Base-by-base conservation (phyloP, 192 early-diverging fungal genomes). In the Funneliformis mosseae region DNA sequence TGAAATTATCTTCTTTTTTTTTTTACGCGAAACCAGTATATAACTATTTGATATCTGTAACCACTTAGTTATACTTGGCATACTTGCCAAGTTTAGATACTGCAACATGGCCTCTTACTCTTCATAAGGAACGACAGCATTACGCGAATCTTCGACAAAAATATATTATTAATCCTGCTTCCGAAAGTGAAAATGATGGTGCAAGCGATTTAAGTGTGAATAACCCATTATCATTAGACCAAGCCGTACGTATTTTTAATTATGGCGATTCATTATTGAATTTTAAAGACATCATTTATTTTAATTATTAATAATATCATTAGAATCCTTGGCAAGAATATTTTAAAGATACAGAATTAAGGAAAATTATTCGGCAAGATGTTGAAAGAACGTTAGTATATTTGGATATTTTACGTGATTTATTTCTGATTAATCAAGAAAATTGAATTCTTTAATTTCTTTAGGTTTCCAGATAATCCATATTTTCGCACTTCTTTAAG, bases 251-350 rank as follows among this genome's bases (percentile, higher is more conserved):
- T 28, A n/a, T 60, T 68, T 4, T 46, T 74, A 21, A 28, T 23
- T 59, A 5, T 16, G 23, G 8, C 12, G 70, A 75, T 42, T 59
- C 2, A 6, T 38, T 9, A 39, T 16, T 64, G 45, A 42, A 48
- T 72, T 69, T 69, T 38, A 70, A 41, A 21, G 6, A 38, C 3
- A 3, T 38, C 1, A 38, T 33, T 6, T 14, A 38, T 1, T 38
- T 38, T 28, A 16, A 14, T 21, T 43, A 23, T 21, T 23, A 41
- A n/a, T 43, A 9, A 70, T 33, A 27, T n/a, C 21, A 41, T 25
- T 60, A 95, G 89, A 98, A 95, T 82, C 97, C 97, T 12, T 99
- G 97, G 97, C 90, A 90, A 71, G 94, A 95, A 82, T 97, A 95
- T 78, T 97, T 96, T 85, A 85, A 89, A 61, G 96, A 99, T 86